Evolutionary conservation across 2,329 filamentous ascomycete genomes (phyloP).

Genomic region (Fusarium pseudoanthophilum): DNA sequence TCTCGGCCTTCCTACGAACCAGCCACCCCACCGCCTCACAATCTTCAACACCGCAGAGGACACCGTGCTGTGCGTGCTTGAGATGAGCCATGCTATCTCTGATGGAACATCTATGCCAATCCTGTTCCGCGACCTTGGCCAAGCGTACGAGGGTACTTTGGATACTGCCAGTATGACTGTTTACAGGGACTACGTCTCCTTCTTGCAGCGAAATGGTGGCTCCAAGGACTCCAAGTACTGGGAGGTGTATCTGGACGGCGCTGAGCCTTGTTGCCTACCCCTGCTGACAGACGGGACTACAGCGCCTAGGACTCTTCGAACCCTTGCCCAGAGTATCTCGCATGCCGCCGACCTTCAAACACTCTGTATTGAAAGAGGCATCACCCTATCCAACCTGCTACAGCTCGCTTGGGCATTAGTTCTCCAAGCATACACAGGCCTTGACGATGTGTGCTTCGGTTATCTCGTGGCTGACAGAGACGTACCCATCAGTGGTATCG

Average conservation of each 20-base stretch:
- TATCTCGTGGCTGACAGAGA: slow-evolving; percentile 22
- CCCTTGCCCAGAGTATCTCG: slow-evolving; percentile 12
- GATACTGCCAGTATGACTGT: background rate
- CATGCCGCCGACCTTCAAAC: background rate
- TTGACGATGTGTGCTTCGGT: slow-evolving; percentile 28
- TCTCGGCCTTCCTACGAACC: background rate
- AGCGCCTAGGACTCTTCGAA: background rate
- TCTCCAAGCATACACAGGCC: slow-evolving; percentile 25
- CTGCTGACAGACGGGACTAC: background rate
- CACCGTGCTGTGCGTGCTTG: slow-evolving; percentile 11
- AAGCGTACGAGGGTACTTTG: slow-evolving; percentile 22
- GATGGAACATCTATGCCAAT: slow-evolving; percentile 37
- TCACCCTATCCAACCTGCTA: slow-evolving; percentile 24
- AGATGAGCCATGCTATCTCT: slow-evolving; percentile 39
- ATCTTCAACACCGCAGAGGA: background rate
- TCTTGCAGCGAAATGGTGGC: background rate
- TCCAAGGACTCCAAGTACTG: slow-evolving; percentile 11
- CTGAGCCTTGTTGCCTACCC: slow-evolving; percentile 4
- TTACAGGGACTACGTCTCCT: slow-evolving; percentile 31
- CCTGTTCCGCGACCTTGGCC: slow-evolving; percentile 29
- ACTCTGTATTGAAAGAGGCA: slow-evolving; percentile 7
- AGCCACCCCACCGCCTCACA: slow-evolving; percentile 30
- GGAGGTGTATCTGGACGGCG: slow-evolving; percentile 6
- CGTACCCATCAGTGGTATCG: background rate
- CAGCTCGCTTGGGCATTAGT: slow-evolving; percentile 32